Evolutionary conservation across 345 rosid species (phyloP).

Genomic region (Arabidopsis arenosa): DNA sequence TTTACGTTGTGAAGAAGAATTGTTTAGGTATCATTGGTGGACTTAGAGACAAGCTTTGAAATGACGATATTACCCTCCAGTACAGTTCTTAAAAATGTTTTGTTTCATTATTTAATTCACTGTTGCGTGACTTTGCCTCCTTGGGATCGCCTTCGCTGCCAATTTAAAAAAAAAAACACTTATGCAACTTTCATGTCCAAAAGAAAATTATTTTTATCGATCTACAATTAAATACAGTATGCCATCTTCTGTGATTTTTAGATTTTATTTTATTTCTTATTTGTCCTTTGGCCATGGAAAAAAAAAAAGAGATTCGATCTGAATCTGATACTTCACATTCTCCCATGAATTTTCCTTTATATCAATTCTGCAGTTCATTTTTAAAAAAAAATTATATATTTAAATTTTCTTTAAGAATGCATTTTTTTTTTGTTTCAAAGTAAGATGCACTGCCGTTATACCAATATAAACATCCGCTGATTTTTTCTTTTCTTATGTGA

Average conservation of each 20-base stretch:
- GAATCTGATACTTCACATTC: slow-evolving; percentile 29
- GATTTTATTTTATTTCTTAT: background rate
- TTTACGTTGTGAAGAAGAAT: slow-evolving; percentile 40
- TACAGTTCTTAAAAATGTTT: slow-evolving; percentile 25
- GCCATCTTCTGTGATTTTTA: background rate
- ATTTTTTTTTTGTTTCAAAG: too few relatives aligned
- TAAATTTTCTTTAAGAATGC: background rate
- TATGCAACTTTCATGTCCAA: slow-evolving; percentile 1
- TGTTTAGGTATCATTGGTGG: slow-evolving; percentile 38
- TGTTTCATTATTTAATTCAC: background rate
- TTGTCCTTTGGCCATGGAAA: background rate
- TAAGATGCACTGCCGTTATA: too few relatives aligned
- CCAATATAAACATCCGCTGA: too few relatives aligned
- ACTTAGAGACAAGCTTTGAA: slow-evolving; percentile 29
- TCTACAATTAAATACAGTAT: background rate
- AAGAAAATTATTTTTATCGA: background rate
- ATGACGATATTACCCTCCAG: slow-evolving; percentile 32
- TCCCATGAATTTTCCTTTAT: background rate
- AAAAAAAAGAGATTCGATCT: slow-evolving; percentile 23
- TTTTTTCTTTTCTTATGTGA: too few relatives aligned
- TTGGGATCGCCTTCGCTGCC: slow-evolving; percentile 42
- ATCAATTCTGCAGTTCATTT: background rate
- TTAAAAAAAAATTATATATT: background rate
- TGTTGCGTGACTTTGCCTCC: slow-evolving; percentile 43
- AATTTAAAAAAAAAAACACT: background rate